Conservation (phyloP, 768 basidiomycete species). For the Glaciozyma antarctica region DNA sequence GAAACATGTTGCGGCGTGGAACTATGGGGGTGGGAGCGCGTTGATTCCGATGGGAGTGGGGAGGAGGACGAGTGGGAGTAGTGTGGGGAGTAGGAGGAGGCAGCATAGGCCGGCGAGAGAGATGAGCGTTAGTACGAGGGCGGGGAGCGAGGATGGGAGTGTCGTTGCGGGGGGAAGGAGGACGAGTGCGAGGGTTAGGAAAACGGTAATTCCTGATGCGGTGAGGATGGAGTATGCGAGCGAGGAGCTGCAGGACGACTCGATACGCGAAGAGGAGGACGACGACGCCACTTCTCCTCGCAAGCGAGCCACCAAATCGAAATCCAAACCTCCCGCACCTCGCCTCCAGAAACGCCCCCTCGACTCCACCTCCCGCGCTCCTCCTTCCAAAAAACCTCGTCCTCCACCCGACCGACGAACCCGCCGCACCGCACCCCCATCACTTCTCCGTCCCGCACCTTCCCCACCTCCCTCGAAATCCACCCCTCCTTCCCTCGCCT, state of each 20-base stretch:
- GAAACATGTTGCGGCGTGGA: slow-evolving; percentile 2
- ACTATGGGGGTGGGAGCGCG: slow-evolving; percentile 18
- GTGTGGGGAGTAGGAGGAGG: slow-evolving; percentile 13
- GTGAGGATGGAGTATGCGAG: background rate
- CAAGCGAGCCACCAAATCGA: slow-evolving; percentile 9
- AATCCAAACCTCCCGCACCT: slow-evolving; percentile 8
- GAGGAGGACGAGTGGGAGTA: slow-evolving; percentile 13
- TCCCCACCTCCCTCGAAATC: slow-evolving; percentile 48
- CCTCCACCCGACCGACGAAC: slow-evolving; percentile 7
- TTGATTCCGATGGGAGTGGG: slow-evolving; percentile 8
- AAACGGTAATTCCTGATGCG: background rate
- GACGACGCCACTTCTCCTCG: too few relatives aligned
- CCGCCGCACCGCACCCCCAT: slow-evolving; percentile 19
- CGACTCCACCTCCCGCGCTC: background rate
- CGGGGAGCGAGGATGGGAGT: background rate
- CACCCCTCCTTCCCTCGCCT: slow-evolving; percentile 51
- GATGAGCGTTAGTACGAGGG: slow-evolving; percentile 6
- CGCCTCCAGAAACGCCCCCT: background rate
- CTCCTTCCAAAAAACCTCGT: slow-evolving; percentile 2
- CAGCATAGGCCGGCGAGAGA: background rate
- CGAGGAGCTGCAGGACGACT: background rate
- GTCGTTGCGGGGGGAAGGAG: slow-evolving; percentile 1
- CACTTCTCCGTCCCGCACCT: slow-evolving; percentile 39
- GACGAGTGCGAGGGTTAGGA: slow-evolving; percentile 10
- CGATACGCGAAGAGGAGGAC: background rate